Evolutionary conservation across 2,329 filamentous ascomycete species (phyloP), one percentile per base, ranked within the genome.

Genomic region (Aschersonia sp.): DNA sequence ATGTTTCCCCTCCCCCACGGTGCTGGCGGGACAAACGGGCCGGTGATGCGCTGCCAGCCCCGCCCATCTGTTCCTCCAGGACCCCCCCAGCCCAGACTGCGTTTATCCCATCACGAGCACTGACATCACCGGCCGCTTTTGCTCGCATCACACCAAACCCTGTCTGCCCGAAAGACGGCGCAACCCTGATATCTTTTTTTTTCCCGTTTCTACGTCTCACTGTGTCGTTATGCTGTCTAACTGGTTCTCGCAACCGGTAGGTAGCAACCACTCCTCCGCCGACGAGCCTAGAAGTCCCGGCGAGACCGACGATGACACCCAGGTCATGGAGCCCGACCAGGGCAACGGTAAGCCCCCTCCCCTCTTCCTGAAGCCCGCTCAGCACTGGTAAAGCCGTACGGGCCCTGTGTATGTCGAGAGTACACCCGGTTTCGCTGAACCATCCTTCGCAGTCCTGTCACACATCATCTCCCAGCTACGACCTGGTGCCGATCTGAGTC

Each of bases 381-480:
- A 22, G 22, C 22, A 22, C 22, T 22, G 22, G 22, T 3, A 22
- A 22, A 3, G 22, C 22, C 22, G 22, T 22, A 3, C 22, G 22
- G 22, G 22, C 22, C 22, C 22, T 22, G 22, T 22, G 4, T 42
- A 32, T 37, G 9, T 22, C 42, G 35, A 30, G 40, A 42, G 4
- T 42, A 39, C 42, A 30, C 42, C 8, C 6, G 14, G 14, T 11
- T 30, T 43, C 30, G 9, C 7, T 31, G 42, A 43, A 43, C 40
- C 10, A 7, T 2, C 40, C 6, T n/a, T 43, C 32, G 44, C 47
- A 95, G 92, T 98, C 60, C 83, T 98, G 56, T 86, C 82, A 50
- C 90, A 97, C 68, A 94, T 98, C 67, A 97, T 98, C 61, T 94
- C 89, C 46, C 92, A 98, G 69, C 75, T 98, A 53, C 85, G 92